Conservation (phyloP, 306 rosid species). For the Herpetospermum pedunculosum region DNA sequence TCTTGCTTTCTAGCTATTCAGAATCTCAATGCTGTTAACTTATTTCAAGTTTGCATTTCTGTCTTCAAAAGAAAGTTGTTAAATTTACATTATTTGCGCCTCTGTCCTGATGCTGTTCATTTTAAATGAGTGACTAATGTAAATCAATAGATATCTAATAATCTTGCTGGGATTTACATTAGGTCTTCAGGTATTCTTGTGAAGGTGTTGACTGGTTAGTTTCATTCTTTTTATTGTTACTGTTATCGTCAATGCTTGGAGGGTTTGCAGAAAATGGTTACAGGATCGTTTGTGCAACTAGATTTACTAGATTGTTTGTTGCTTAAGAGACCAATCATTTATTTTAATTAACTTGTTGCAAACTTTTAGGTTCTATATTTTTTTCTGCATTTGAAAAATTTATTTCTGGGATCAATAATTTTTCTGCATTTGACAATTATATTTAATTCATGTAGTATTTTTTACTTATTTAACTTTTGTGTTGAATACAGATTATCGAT, state of each 20-base stretch:
- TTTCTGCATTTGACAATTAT: neutral
- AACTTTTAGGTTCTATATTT: neutral
- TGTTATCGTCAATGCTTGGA: neutral
- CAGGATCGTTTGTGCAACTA: neutral
- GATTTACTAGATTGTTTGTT: neutral
- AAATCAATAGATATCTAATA: neutral
- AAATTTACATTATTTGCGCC: neutral
- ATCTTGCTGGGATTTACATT: neutral
- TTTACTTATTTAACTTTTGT: constrained; percentile 18
- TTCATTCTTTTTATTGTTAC: neutral
- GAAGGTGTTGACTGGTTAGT: constrained; percentile 1
- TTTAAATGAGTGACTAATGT: neutral
- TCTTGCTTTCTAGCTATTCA: neutral
- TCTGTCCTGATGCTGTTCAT: neutral
- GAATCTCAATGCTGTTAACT: neutral
- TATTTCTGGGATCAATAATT: neutral
- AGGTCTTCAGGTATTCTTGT: neutral
- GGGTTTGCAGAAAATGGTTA: neutral
- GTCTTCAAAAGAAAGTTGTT: neutral
- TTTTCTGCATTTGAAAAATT: neutral
- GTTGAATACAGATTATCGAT: constrained; percentile 54
- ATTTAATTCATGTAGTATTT: neutral
- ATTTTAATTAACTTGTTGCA: neutral
- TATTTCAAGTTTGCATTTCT: neutral
- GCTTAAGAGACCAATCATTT: neutral